A percentile compares a stretch with the other conserved stretches of the same genome.
Conservation (phyloP, 2,329 filamentous ascomycete species). For the Paramyrothecium sp. region DNA sequence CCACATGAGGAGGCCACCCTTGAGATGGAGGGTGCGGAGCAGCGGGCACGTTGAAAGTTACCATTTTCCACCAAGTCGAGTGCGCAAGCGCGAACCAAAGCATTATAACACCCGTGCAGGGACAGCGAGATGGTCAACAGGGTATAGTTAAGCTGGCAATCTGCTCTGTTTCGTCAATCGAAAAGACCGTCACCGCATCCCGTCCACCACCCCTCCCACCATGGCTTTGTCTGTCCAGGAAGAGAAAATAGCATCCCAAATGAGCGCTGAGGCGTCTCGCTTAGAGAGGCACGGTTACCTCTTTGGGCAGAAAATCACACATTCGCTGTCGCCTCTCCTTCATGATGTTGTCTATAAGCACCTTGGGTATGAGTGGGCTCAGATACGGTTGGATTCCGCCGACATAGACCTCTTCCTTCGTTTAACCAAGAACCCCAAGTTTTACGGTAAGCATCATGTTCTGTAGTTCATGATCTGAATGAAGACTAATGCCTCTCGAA, state of each 20-base stretch:
- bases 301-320: conserved; percentile 55
- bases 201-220: background rate
- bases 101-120: background rate
- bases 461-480: background rate
- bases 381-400: conserved; percentile 50
- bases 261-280: conserved; percentile 14
- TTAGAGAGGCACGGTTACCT: conserved; percentile 51
- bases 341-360: conserved; percentile 53
- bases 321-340: conserved; percentile 54
- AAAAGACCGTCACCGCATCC: background rate
- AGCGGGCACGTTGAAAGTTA: background rate
- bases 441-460: conserved; percentile 52
- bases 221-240: background rate
- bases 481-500: conserved; percentile 16
- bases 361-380: conserved; percentile 49
- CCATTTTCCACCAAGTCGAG: background rate
- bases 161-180: too few relatives aligned
- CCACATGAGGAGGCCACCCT: background rate
- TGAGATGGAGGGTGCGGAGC: background rate
- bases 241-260: background rate
- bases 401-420: conserved; percentile 47
- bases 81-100: background rate
- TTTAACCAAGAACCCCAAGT: conserved; percentile 55
- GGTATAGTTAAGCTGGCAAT: too few relatives aligned
- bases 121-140: too few relatives aligned